Percentiles rank a stretch among this genome's conserved stretches.
Conservation (phyloP, 441 rosid species). For the Jatropha multifida region DNA sequence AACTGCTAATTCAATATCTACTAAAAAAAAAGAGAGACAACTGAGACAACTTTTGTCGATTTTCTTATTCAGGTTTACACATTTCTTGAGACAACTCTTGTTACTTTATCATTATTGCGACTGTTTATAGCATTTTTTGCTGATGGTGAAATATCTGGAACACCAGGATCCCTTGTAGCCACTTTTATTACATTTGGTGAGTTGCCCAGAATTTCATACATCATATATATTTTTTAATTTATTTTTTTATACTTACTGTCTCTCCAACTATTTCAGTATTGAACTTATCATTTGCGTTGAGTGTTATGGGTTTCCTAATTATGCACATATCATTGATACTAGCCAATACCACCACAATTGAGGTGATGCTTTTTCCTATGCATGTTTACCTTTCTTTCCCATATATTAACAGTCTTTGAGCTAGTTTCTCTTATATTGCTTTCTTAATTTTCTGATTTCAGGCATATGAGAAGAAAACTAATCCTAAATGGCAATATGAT, state of each 20-base stretch:
- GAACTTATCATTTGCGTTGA: slow-evolving; percentile 80
- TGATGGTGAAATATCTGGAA: slow-evolving; percentile 68
- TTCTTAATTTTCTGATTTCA: slow-evolving; percentile 31
- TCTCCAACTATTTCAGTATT: slow-evolving; percentile 51
- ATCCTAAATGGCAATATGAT: slow-evolving; percentile 75
- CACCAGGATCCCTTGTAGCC: slow-evolving; percentile 66
- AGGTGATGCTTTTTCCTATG: slow-evolving; percentile 47
- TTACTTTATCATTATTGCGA: slow-evolving; percentile 60
- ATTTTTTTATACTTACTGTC: slow-evolving; percentile 15
- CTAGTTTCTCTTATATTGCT: slow-evolving; percentile 7
- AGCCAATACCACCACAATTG: slow-evolving; percentile 78
- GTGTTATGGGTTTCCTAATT: slow-evolving; percentile 81
- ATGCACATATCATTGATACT: slow-evolving; percentile 69
- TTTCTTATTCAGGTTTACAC: slow-evolving; percentile 76
- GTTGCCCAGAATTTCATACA: slow-evolving; percentile 9
- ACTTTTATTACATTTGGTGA: slow-evolving; percentile 76
- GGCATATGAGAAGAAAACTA: slow-evolving; percentile 83
- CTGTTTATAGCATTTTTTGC: slow-evolving; percentile 69
- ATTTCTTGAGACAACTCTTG: slow-evolving; percentile 81
- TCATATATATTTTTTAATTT: not conserved
- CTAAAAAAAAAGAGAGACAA: not conserved
- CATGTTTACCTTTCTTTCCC: slow-evolving; percentile 7
- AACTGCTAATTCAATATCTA: not conserved
- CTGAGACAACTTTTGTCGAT: not conserved
- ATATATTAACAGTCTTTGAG: slow-evolving; percentile 1